A percentile compares a stretch with the other conserved stretches of the same genome.
Evolutionary conservation across 2,329 filamentous ascomycete genomes (phyloP).

Genomic region (Apiospora arundinis): DNA sequence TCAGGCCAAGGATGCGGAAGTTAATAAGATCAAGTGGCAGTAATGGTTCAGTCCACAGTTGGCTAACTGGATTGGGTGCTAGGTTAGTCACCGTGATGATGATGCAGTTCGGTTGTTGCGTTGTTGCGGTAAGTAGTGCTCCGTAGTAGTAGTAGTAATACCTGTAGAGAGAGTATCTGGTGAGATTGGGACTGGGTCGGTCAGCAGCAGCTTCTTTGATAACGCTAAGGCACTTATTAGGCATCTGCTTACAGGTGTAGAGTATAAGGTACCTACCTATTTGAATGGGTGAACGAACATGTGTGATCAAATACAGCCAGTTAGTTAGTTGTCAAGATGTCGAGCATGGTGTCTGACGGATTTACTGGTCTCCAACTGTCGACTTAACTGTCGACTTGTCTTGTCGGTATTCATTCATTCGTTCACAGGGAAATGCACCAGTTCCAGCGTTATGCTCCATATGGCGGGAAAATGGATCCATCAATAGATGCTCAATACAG

Average conservation of each 20-base stretch:
- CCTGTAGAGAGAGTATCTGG: background rate
- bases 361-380: background rate
- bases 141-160: too few species aligned
- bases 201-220: background rate
- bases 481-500: background rate
- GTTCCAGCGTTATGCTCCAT: background rate
- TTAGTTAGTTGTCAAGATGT: background rate
- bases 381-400: too few species aligned
- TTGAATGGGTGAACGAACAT: too few species aligned
- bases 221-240: too few species aligned
- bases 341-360: background rate
- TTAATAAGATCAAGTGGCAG: constrained; percentile 16
- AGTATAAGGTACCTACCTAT: too few species aligned
- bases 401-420: too few species aligned
- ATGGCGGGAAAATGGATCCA: background rate
- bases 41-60: constrained; percentile 15
- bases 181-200: background rate
- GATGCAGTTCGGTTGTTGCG: constrained; percentile 5
- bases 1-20: constrained; percentile 16
- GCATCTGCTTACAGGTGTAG: too few species aligned
- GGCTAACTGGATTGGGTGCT: constrained; percentile 20
- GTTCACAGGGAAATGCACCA: constrained; percentile 1
- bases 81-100: constrained; percentile 11
- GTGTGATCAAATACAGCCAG: too few species aligned
- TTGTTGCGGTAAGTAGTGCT: constrained; percentile 4